Conservation (phyloP, 306 rosid genomes). For the Lathyrus aphaca region DNA sequence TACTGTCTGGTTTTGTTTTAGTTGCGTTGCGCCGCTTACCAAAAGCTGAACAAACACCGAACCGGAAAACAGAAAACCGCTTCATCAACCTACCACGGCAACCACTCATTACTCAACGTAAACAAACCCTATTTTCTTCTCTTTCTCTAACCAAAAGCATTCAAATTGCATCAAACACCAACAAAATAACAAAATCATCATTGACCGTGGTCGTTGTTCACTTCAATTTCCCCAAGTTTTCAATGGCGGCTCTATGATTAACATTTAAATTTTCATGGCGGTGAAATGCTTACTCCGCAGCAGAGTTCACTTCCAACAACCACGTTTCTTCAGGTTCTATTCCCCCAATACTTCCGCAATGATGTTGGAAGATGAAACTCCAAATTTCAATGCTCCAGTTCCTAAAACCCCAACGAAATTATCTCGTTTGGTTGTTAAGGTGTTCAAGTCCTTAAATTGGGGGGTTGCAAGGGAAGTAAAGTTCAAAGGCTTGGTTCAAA, state of each 20-base stretch:
- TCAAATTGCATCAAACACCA: too few relatives aligned
- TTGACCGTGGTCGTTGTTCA: too few relatives aligned
- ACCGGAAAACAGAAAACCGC: too few relatives aligned
- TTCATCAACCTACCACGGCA: too few relatives aligned
- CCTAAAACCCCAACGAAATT: constrained; percentile 6
- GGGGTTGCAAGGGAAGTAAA: constrained; percentile 44
- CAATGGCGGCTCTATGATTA: background rate
- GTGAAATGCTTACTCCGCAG: constrained; percentile 25
- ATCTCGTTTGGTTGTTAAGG: constrained; percentile 48
- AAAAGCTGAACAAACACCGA: too few relatives aligned
- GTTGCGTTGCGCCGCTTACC: too few relatives aligned
- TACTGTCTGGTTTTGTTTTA: too few relatives aligned
- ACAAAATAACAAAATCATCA: too few relatives aligned
- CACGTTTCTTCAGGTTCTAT: constrained; percentile 37
- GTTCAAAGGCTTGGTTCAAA: constrained; percentile 42
- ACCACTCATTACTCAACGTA: too few relatives aligned
- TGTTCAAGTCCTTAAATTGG: constrained; percentile 64
- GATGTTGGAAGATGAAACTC: constrained; percentile 52
- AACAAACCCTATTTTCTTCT: too few relatives aligned
- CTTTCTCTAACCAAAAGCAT: too few relatives aligned
- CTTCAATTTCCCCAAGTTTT: too few relatives aligned
- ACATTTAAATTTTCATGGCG: background rate
- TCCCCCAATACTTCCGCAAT: constrained; percentile 44
- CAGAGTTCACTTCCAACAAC: constrained; percentile 21
- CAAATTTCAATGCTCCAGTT: constrained; percentile 8